Percentiles rank a stretch among this genome's conserved stretches.
These are phyloP conservation scores for Cenchrus purpureus DNA, from an alignment of 176 grass and related monocot genomes.

Conservation along the genomic window DNA sequence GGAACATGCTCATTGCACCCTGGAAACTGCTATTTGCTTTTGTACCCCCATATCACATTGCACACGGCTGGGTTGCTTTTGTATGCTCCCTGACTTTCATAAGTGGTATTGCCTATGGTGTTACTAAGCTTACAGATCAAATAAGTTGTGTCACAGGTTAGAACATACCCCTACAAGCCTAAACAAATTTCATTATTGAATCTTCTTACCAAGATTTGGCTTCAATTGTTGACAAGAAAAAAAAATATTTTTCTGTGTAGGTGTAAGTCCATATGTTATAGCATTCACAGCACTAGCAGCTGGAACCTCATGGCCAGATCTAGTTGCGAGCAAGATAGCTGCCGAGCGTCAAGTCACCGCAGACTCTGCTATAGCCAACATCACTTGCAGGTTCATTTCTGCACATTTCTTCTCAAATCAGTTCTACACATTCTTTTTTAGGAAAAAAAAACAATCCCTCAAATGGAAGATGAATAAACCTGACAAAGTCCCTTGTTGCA, in stretches of 20 bases:
- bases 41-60: constrained; percentile 74
- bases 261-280: constrained; percentile 90
- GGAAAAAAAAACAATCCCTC: background rate
- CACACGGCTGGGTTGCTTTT: constrained; percentile 88
- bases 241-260: constrained; percentile 47
- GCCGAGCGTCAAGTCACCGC: constrained; percentile 92
- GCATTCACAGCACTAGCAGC: constrained; percentile 86
- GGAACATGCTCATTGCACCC: constrained; percentile 58
- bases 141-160: constrained; percentile 95
- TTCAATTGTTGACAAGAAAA: constrained; percentile 9
- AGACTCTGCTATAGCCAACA: constrained; percentile 95
- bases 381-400: constrained; percentile 82
- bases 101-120: constrained; percentile 86
- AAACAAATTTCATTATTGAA: constrained; percentile 14
- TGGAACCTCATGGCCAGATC: constrained; percentile 95
- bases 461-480: background rate
- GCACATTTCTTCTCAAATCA: background rate
- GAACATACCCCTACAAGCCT: constrained; percentile 1
- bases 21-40: constrained; percentile 84
- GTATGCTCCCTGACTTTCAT: constrained; percentile 71
- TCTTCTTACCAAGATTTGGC: constrained; percentile 15
- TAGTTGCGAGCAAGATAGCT: constrained; percentile 97
- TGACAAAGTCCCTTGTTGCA: constrained; percentile 15
- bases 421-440: background rate
- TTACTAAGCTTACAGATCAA: constrained; percentile 88